Percentiles rank a stretch among this genome's conserved stretches.
phyloP scores from a whole-genome alignment of 768 basidiomycete genomes.

The Punctularia strigosozonata region DNA sequence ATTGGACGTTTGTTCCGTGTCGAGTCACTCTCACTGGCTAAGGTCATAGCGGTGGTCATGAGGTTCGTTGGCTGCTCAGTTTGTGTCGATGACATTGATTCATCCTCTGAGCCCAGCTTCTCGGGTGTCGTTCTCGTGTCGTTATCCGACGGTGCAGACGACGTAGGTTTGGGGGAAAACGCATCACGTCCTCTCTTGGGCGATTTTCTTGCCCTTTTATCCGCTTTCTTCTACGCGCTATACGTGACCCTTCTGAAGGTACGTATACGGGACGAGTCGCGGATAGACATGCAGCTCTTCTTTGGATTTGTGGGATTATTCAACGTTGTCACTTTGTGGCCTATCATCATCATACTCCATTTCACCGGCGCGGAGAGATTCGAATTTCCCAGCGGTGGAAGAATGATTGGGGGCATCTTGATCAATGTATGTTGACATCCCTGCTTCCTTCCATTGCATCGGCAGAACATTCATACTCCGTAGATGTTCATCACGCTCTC shows the following conservation, averaged over 20 bases:
- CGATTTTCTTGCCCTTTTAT: slow-evolving; percentile 75
- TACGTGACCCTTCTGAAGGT: slow-evolving; percentile 90
- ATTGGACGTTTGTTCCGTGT: slow-evolving; percentile 76
- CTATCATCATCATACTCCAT: slow-evolving; percentile 70
- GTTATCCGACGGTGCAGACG: slow-evolving; percentile 57
- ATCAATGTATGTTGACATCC: slow-evolving; percentile 43
- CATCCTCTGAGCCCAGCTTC: slow-evolving; percentile 37
- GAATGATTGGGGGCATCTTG: slow-evolving; percentile 35
- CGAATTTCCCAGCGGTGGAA: slow-evolving; percentile 47
- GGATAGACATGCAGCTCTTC: slow-evolving; percentile 89
- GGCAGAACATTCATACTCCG: neutral
- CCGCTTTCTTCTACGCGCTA: slow-evolving; percentile 77
- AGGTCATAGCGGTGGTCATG: slow-evolving; percentile 64
- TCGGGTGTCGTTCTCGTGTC: slow-evolving; percentile 83
- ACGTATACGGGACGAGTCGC: slow-evolving; percentile 65
- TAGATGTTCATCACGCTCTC: slow-evolving; percentile 78
- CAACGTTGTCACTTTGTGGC: slow-evolving; percentile 69
- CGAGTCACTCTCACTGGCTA: slow-evolving; percentile 61
- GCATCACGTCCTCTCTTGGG: slow-evolving; percentile 45
- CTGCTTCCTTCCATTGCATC: slow-evolving; percentile 1
- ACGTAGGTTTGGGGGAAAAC: slow-evolving; percentile 8
- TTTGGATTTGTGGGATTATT: slow-evolving; percentile 90
- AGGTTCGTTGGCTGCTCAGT: slow-evolving; percentile 35
- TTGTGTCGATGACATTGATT: neutral
- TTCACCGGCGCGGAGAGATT: slow-evolving; percentile 60